Conservation (phyloP, 2,329 filamentous ascomycete species). For the Alternaria ventricosa region DNA sequence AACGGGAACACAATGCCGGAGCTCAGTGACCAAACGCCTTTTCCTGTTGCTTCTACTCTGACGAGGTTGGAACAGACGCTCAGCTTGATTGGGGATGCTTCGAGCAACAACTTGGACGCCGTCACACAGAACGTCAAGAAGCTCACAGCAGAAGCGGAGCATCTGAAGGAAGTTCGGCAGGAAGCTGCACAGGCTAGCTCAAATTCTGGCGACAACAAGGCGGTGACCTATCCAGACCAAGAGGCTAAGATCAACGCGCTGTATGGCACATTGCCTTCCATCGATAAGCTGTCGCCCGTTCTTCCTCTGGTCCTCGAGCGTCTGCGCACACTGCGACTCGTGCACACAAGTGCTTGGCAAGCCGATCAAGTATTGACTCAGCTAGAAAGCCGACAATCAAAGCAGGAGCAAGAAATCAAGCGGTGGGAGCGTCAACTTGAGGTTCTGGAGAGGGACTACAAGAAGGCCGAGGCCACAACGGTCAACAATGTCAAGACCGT, state of each 20-base stretch:
- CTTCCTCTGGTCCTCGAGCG: slow-evolving; percentile 86
- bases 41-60: slow-evolving; percentile 81
- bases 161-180: slow-evolving; percentile 63
- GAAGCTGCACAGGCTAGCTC: slow-evolving; percentile 29
- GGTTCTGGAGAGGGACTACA: slow-evolving; percentile 78
- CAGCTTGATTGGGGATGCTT: slow-evolving; percentile 74
- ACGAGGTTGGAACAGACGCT: slow-evolving; percentile 83
- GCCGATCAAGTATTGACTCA: slow-evolving; percentile 78
- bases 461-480: slow-evolving; percentile 72
- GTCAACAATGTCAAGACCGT: slow-evolving; percentile 83
- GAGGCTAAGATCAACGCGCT: slow-evolving; percentile 88
- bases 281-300: slow-evolving; percentile 83
- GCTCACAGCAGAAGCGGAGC: slow-evolving; percentile 75
- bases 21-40: slow-evolving; percentile 56
- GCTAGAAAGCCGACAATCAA: slow-evolving; percentile 79
- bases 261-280: slow-evolving; percentile 85
- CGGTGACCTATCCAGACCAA: slow-evolving; percentile 67
- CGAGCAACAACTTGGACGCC: slow-evolving; percentile 73
- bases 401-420: slow-evolving; percentile 82
- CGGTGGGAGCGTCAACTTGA: slow-evolving; percentile 84
- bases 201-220: slow-evolving; percentile 17
- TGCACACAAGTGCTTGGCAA: slow-evolving; percentile 85
- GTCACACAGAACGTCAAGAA: slow-evolving; percentile 73
- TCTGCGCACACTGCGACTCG: slow-evolving; percentile 78
- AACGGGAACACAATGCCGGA: slow-evolving; percentile 72